Conservation (phyloP, 2,329 filamentous ascomycete genomes). For the Phialophora macrospora region DNA sequence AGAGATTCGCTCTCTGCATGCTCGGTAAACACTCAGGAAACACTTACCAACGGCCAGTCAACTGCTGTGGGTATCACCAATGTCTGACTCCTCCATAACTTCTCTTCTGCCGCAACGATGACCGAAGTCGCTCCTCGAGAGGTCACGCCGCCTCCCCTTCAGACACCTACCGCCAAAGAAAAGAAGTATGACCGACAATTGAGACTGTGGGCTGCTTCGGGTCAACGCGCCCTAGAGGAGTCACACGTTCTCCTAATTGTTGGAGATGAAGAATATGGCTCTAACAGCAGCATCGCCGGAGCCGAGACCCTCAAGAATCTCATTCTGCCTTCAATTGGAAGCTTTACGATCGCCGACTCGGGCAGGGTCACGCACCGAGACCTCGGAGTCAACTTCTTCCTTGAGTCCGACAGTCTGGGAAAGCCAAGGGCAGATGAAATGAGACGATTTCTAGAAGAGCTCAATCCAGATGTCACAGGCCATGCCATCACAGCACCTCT, state of each 20-base stretch:
- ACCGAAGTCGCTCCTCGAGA: conserved; percentile 36
- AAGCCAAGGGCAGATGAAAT: conserved; percentile 78
- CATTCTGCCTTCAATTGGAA: conserved; percentile 88
- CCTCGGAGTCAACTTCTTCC: conserved; percentile 94
- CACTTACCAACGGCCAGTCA: background rate
- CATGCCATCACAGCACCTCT: conserved; percentile 62
- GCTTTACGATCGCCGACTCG: conserved; percentile 88
- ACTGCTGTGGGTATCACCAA: background rate
- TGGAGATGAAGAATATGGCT: conserved; percentile 52
- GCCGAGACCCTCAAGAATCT: conserved; percentile 95
- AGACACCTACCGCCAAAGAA: conserved; percentile 65
- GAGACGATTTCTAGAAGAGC: conserved; percentile 75
- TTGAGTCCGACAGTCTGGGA: conserved; percentile 78
- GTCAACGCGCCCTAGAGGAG: conserved; percentile 86
- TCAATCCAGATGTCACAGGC: conserved; percentile 91
- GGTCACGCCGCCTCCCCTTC: conserved; percentile 52
- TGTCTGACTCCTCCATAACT: background rate
- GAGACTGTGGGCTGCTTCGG: conserved; percentile 89
- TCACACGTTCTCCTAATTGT: conserved; percentile 89
- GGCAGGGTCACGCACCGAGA: conserved; percentile 78
- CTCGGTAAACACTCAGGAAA: conserved; percentile 3
- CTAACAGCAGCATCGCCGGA: conserved; percentile 66
- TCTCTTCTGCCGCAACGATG: conserved; percentile 18
- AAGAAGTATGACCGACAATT: conserved; percentile 94
- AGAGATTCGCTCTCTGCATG: background rate